Percentiles rank a stretch among this genome's conserved stretches.
These are phyloP conservation scores for Rosa chinensis DNA, from an alignment of 306 rosid genomes.

Conservation along the genomic window DNA sequence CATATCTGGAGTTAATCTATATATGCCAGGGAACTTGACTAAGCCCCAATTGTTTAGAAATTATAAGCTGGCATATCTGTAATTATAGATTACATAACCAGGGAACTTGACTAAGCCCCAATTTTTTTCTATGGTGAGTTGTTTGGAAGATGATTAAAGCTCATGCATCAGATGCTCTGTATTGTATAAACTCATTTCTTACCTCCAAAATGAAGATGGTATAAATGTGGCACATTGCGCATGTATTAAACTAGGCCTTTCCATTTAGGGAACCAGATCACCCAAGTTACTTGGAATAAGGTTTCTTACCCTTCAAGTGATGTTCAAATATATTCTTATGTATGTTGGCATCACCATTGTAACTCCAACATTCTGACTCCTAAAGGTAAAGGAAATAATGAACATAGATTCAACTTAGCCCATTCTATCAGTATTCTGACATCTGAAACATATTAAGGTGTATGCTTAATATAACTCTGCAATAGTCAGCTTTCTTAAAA, in stretches of 20 bases:
- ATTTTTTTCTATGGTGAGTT: not conserved
- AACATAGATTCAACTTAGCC: no score
- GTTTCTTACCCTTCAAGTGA: not conserved
- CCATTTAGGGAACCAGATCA: not conserved
- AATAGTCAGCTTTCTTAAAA: not conserved
- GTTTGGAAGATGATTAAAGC: slow-evolving; percentile 14
- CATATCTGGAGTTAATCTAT: not conserved
- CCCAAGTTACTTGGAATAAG: not conserved
- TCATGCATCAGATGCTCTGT: not conserved
- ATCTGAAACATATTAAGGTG: not conserved
- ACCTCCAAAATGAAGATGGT: not conserved
- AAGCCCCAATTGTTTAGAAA: not conserved
- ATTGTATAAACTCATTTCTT: not conserved
- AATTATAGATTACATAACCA: slow-evolving; percentile 3
- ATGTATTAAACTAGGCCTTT: not conserved
- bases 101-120: not conserved
- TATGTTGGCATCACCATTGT: not conserved
- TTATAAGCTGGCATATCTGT: not conserved
- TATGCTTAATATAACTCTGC: not conserved
- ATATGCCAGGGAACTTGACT: not conserved
- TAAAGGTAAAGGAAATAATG: not conserved
- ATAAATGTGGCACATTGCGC: not conserved
- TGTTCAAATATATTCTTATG: not conserved
- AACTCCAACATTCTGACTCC: not conserved
- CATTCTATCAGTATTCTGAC: not conserved